phyloP scores from a whole-genome alignment of 2,329 filamentous ascomycete species.

The Calonectria pseudoturangicola region DNA sequence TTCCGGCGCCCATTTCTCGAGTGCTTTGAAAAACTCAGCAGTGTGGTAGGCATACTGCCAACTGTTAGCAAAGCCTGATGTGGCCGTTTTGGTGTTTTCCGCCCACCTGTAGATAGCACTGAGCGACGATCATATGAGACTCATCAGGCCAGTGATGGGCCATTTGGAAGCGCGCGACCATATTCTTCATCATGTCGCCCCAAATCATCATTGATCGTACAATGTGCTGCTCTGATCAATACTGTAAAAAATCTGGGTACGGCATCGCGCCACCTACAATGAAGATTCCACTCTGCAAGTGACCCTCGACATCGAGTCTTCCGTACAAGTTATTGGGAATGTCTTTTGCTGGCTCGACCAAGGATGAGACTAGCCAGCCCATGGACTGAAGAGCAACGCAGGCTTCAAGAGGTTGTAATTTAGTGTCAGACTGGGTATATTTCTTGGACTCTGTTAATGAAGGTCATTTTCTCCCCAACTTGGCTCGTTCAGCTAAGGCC shows the following conservation, averaged over 20 bases:
- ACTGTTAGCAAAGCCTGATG: not conserved
- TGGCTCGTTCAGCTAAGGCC: not conserved
- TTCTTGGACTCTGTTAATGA: not conserved
- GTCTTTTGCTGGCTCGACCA: not conserved
- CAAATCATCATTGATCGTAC: conserved; percentile 8
- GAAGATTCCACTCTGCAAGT: conserved; percentile 14
- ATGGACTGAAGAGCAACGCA: conserved; percentile 16
- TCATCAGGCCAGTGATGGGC: not conserved
- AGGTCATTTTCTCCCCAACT: not conserved
- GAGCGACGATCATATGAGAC: not conserved
- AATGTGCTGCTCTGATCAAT: not conserved
- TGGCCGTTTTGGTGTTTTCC: too few species aligned
- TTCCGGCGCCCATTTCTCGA: not conserved
- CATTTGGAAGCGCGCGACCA: not conserved
- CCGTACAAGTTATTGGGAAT: conserved; percentile 4
- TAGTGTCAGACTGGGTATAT: not conserved
- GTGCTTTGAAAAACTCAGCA: conserved; percentile 4
- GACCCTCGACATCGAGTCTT: not conserved
- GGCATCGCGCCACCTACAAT: conserved; percentile 3
- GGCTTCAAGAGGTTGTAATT: not conserved
- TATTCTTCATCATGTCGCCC: not conserved
- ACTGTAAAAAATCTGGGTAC: not conserved
- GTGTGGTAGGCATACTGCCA: not conserved
- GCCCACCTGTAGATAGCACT: conserved; percentile 20
- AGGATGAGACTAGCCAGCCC: not conserved